A percentile compares a stretch with the other conserved stretches of the same genome.
These are phyloP conservation scores for Hericium alpestre DNA, from an alignment of 768 basidiomycete genomes.

Conservation along the genomic window DNA sequence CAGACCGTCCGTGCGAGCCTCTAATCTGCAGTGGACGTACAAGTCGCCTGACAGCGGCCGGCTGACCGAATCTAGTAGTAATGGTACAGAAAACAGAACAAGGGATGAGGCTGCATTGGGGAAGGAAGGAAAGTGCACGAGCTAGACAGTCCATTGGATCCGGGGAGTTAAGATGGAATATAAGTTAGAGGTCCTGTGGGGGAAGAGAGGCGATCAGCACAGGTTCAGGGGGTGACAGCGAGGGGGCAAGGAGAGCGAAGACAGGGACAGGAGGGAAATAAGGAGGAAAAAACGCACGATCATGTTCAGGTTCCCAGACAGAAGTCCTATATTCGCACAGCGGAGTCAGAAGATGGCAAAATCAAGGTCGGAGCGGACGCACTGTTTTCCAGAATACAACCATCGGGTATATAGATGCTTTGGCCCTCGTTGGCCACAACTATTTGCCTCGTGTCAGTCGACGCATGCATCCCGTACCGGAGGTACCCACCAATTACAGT, in stretches of 20 bases:
- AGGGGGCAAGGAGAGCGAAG: neutral
- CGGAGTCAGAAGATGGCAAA: slow-evolving; percentile 2
- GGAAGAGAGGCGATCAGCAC: neutral
- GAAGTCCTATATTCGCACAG: slow-evolving; percentile 32
- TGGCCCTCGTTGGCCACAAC: slow-evolving; percentile 48
- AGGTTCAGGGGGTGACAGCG: neutral
- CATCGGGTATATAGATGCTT: slow-evolving; percentile 49
- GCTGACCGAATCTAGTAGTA: neutral
- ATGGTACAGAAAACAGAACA: neutral
- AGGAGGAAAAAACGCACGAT: slow-evolving; percentile 33
- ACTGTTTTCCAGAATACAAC: slow-evolving; percentile 43
- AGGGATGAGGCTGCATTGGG: too few species aligned
- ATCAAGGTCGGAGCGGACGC: slow-evolving; percentile 6
- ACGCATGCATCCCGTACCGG: neutral
- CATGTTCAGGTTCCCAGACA: slow-evolving; percentile 70
- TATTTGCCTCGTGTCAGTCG: neutral
- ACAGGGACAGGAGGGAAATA: neutral
- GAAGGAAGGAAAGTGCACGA: too few species aligned
- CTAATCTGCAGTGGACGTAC: neutral
- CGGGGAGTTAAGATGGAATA: too few species aligned
- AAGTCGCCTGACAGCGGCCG: neutral
- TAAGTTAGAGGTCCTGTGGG: neutral
- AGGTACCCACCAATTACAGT: slow-evolving; percentile 44
- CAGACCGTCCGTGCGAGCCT: neutral
- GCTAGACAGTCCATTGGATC: too few species aligned